phyloP scores from a whole-genome alignment of 805 yeast genomes.

The Metschnikowia sp. region DNA sequence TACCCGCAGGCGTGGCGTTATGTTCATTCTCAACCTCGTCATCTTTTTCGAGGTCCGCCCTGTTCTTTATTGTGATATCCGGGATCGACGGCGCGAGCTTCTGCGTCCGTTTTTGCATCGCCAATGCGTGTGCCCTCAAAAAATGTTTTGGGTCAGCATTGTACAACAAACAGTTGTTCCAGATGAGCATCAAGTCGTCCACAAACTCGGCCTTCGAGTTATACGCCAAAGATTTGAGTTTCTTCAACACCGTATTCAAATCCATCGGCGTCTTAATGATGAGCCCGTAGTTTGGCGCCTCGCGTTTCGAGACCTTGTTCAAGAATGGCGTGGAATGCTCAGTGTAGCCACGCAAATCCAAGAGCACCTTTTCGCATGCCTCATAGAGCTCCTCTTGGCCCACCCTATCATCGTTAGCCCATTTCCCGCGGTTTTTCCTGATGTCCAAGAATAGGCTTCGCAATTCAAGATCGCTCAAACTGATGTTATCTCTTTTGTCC shows the following conservation, averaged over 20 bases:
- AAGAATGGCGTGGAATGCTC: conserved; percentile 96
- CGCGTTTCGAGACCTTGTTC: conserved; percentile 94
- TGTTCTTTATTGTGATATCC: conserved; percentile 71
- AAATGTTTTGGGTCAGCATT: conserved; percentile 95
- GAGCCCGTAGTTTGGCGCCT: conserved; percentile 94
- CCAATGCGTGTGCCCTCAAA: conserved; percentile 84
- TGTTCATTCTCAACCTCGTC: conserved; percentile 35
- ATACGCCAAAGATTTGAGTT: conserved; percentile 78
- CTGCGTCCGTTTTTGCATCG: conserved; percentile 89
- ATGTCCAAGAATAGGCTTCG: conserved; percentile 87
- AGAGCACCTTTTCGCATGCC: conserved; percentile 92
- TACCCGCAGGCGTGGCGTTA: conserved; percentile 20
- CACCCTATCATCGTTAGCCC: conserved; percentile 93
- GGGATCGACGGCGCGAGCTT: conserved; percentile 82
- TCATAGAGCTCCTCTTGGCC: conserved; percentile 98
- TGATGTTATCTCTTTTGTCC: conserved; percentile 68
- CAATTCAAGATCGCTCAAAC: conserved; percentile 76
- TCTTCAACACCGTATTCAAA: conserved; percentile 87
- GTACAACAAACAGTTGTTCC: conserved; percentile 91
- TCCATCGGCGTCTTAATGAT: conserved; percentile 96
- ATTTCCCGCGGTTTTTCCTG: conserved; percentile 89
- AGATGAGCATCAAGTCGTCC: conserved; percentile 91
- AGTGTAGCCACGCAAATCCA: conserved; percentile 85
- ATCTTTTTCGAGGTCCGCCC: conserved; percentile 69
- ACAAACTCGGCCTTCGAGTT: conserved; percentile 84